Evolutionary conservation across 805 yeast species (phyloP).

Genomic region (Ogataea pignaliae): DNA sequence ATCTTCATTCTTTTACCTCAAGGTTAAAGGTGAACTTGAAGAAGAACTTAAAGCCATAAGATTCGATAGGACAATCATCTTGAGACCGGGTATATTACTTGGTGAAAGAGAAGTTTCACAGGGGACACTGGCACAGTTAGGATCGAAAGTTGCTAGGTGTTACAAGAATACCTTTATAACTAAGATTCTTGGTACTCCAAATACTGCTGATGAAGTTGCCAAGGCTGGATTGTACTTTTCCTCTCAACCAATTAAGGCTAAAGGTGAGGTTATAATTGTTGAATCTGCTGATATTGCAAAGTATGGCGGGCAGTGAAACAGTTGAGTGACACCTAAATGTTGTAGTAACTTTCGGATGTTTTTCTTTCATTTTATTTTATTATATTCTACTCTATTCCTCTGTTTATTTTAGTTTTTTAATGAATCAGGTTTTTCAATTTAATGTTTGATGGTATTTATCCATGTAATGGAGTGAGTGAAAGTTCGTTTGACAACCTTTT

Average conservation of each 20-base stretch:
- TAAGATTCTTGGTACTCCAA: slow-evolving; percentile 37
- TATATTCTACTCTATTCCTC: no score
- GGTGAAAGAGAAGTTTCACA: slow-evolving; percentile 53
- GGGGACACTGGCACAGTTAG: slow-evolving; percentile 33
- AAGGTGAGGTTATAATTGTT: slow-evolving; percentile 23
- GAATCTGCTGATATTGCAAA: slow-evolving; percentile 17
- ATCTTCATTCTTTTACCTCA: slow-evolving; percentile 58
- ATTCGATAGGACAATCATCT: slow-evolving; percentile 68
- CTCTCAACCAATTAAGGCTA: slow-evolving; percentile 18
- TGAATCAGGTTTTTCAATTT: no score
- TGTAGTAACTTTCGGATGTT: no score
- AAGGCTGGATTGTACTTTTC: slow-evolving; percentile 35
- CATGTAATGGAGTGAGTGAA: no score
- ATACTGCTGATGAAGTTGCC: slow-evolving; percentile 65
- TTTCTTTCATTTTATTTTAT: no score
- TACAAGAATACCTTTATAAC: slow-evolving; percentile 33
- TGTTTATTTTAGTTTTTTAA: no score
- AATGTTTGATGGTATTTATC: no score
- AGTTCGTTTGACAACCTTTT: no score
- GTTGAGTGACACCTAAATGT: no score
- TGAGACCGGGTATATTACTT: slow-evolving; percentile 71
- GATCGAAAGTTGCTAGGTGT: slow-evolving; percentile 29
- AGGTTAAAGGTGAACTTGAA: slow-evolving; percentile 75
- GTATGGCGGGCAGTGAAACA: no score
- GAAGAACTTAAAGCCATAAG: slow-evolving; percentile 55